Evolutionary conservation across 305 asterid species (phyloP), one percentile per base, ranked within the genome.

Genomic region (Rubia balearica): DNA sequence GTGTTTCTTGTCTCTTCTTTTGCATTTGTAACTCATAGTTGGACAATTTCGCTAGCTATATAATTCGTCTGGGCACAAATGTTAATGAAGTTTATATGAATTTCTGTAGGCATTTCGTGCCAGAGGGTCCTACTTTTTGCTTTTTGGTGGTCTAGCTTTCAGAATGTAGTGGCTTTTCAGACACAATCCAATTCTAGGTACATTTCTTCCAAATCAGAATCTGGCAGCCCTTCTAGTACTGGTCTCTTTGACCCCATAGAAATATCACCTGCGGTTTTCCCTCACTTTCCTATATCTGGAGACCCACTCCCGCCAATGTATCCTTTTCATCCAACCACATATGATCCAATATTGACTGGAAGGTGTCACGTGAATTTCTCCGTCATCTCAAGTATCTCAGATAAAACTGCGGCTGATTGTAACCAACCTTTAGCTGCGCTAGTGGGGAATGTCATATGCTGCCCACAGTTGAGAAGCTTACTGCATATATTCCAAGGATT

Each of bases 331-430:
- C 98, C 99, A 46, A 83, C 75, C 41, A 91, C 97, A 48, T 91
- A 88, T 22, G 90, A 86, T 53, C 99, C 99, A 8, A 82, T 89
- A 77, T 82, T 94, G 80, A 94, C 97, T 17, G 98, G 99, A 71
- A 80, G 98, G 77, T 94, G 99, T 84, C 98, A 89, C 65, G 91
- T 90, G 77, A 85, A 89, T 74, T 94, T 94, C 77, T 91, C 99
- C 16, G 82, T 81, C 71, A 86, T 94, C 75, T 86, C 98, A 21
- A 84, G 80, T 78, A 76, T 91, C 71, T 80, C 87, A 80, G 96
- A 88, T 67, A 89, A 78, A 82, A 94, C 99, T 61, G 98, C 99
- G 41, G 83, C 95, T 9, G 99, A 94, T 76, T 94, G 99, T 82
- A 83, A 83, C 70, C 84, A 81, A 80, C 85, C 83, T 19, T 86